A percentile compares a stretch with the other conserved stretches of the same genome.
Evolutionary conservation across 352 stramenopile genomes (phyloP).

Genomic region (Lagenidium giganteum): DNA sequence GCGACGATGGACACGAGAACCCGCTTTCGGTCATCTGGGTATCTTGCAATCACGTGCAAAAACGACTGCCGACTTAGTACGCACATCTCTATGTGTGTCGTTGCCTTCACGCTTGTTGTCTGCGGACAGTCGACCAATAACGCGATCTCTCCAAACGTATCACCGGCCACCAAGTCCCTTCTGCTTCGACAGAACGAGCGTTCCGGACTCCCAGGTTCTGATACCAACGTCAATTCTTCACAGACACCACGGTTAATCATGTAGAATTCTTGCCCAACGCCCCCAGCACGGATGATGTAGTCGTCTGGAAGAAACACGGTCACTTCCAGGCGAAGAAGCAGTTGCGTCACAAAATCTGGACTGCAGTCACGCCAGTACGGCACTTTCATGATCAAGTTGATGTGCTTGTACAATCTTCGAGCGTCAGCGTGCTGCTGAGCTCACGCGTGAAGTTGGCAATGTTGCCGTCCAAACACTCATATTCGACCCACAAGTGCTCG

Average conservation of each 20-base stretch:
- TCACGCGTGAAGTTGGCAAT: constrained; percentile 26
- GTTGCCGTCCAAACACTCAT: constrained; percentile 31
- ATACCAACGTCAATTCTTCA: no score
- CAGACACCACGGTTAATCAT: constrained; percentile 33
- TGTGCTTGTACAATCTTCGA: constrained; percentile 34
- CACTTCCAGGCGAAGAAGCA: constrained; percentile 23
- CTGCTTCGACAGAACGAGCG: no score
- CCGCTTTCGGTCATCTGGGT: no score
- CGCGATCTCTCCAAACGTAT: no score
- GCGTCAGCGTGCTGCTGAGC: constrained; percentile 21
- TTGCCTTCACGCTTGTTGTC: no score
- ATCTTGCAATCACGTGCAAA: no score
- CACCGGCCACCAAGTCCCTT: no score
- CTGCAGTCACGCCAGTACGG: constrained; percentile 25
- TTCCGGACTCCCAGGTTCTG: no score
- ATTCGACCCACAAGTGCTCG: constrained; percentile 34
- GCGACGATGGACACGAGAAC: no score
- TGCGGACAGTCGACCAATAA: no score
- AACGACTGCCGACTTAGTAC: no score
- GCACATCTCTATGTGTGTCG: no score
- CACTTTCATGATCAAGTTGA: constrained; percentile 24
- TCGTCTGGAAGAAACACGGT: constrained; percentile 33
- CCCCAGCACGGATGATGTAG: constrained; percentile 31
- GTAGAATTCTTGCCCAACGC: constrained; percentile 28
- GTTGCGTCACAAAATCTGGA: constrained; percentile 29